Base-by-base conservation (phyloP, 441 rosid genomes). In the Flueggea neowawraea region DNA sequence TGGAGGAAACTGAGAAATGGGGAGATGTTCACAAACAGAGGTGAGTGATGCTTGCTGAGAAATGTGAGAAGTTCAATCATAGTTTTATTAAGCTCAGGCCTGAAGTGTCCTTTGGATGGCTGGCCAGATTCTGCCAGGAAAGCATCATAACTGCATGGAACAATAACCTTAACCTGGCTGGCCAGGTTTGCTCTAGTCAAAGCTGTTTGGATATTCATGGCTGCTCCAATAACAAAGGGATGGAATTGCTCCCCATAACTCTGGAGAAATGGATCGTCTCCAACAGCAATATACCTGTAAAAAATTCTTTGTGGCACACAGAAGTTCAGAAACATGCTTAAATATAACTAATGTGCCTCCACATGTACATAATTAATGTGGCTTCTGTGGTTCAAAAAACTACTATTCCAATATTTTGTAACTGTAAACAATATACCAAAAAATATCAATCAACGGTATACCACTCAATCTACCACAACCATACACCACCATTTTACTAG, bases 61-160 rank as follows among this genome's bases (percentile, higher is more conserved):
- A 91, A 84, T 11, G 83, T 74, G 61, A 91, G 90, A 68, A 91
- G 90, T 63, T 89, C 84, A 14, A 76, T 74, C 96, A 91, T 84
- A 62, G 96, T 91, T 79, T 82, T 84, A 68, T 91, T 91, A 57
- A 91, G 73, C 28, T 85, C 95, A 48, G 80, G 65, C 73, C 95
- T 79, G 74, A 91, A 91, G 58, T 80, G 91, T 69, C 91, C 98
- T 75, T 76, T 70, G 5, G 96, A 89, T 47, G 98, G 95, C 32
- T 73, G 70, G 68, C 74, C 61, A 0, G 90, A 79, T 71, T 84
- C 90, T 49, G 95, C 77, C 61, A 62, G 74, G 57, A 87, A 76
- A 12, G 84, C 68, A 72, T 91, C 96, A 61, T 68, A 78, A 71
- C 96, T 85, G 66, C 88, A 84, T 6, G 98, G 93, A 60, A 91